These are phyloP conservation scores for Pestalotiopsis sp. DNA, from an alignment of 2,329 filamentous ascomycete species.

Conservation along the genomic window DNA sequence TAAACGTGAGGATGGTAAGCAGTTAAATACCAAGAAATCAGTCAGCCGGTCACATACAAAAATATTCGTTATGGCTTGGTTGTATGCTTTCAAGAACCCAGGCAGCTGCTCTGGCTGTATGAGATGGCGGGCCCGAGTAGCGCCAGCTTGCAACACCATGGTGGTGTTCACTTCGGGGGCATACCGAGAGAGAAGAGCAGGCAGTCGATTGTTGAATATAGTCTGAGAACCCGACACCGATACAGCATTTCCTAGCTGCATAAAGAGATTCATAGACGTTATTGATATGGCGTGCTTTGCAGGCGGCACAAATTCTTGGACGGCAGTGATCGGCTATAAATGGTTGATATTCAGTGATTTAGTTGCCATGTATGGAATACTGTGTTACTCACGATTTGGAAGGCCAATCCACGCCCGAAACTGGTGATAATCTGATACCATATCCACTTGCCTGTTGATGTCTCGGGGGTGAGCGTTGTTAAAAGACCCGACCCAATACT, in stretches of 20 bases:
- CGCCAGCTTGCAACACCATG: constrained; percentile 36
- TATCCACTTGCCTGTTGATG: constrained; percentile 38
- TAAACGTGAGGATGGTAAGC: neutral
- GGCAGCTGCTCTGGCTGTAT: constrained; percentile 31
- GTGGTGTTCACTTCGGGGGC: constrained; percentile 37
- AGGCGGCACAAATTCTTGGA: constrained; percentile 27
- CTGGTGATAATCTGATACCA: constrained; percentile 45
- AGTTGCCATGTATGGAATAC: neutral
- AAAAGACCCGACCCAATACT: constrained; percentile 39
- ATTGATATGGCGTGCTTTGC: constrained; percentile 18
- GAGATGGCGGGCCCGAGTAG: constrained; percentile 35
- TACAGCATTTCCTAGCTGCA: constrained; percentile 45
- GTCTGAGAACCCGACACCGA: constrained; percentile 55
- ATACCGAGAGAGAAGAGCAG: constrained; percentile 36
- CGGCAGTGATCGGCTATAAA: constrained; percentile 44
- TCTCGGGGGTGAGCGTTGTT: constrained; percentile 36
- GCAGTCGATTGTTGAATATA: constrained; percentile 51
- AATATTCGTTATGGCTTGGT: constrained; percentile 39
- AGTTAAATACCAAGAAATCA: neutral
- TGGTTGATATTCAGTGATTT: constrained; percentile 25
- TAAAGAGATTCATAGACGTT: constrained; percentile 39
- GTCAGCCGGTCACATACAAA: neutral
- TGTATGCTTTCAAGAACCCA: constrained; percentile 44
- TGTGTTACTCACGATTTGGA: constrained; percentile 29
- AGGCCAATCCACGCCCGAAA: constrained; percentile 39